A percentile compares a stretch with the other conserved stretches of the same genome.
Conservation (phyloP, 148 eudicot genomes). For the Rhododendron vialii region DNA sequence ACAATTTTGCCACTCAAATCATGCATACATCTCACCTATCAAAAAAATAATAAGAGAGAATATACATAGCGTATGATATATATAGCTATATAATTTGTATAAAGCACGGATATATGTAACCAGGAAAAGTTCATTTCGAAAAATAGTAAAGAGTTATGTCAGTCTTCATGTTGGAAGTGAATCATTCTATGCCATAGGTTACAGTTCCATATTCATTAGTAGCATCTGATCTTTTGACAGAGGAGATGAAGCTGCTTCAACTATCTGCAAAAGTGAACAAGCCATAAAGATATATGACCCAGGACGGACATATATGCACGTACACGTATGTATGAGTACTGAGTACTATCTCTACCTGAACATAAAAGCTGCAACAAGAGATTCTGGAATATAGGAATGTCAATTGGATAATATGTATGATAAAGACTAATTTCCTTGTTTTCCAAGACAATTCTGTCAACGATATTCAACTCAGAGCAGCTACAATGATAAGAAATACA, state of each 20-base stretch:
- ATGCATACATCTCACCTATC: background rate
- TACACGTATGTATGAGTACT: background rate
- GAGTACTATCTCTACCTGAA: background rate
- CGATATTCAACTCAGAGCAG: background rate
- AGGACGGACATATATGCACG: background rate
- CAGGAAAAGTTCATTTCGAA: background rate
- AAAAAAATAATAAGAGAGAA: background rate
- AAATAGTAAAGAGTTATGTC: background rate
- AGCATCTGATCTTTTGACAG: slow-evolving; percentile 16
- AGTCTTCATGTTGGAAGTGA: background rate
- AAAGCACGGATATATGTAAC: background rate
- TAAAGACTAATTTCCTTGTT: background rate
- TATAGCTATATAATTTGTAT: background rate
- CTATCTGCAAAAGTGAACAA: slow-evolving; percentile 19
- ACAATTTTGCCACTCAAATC: background rate
- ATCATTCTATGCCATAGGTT: background rate
- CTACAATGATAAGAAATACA: background rate
- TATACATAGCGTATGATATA: background rate
- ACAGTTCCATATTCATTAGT: slow-evolving; percentile 23
- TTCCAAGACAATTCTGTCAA: background rate
- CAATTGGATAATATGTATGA: background rate
- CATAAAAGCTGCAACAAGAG: background rate
- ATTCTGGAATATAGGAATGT: background rate
- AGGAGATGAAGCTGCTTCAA: slow-evolving; percentile 27
- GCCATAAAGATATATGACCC: background rate